A percentile compares a stretch with the other conserved stretches of the same genome.
These are phyloP conservation scores for Phragmites australis DNA, from an alignment of 176 grass and related monocot species.

Conservation along the genomic window DNA sequence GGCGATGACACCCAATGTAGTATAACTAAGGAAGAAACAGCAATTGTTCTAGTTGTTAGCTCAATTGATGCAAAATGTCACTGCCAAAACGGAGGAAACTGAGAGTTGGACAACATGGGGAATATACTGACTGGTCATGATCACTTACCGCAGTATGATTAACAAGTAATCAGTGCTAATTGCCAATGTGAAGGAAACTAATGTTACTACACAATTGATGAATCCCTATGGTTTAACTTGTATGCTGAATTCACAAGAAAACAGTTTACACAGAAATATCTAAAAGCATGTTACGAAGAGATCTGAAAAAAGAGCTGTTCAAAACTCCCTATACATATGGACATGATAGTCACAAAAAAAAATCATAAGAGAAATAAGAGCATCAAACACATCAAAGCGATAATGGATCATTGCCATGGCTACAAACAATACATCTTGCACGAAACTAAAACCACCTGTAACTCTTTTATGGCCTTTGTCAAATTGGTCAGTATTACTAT, in stretches of 20 bases:
- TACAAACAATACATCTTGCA: neutral
- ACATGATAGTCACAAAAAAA: neutral
- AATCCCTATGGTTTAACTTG: neutral
- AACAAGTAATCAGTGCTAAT: neutral
- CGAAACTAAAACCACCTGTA: neutral
- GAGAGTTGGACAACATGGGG: neutral
- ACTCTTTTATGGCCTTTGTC: neutral
- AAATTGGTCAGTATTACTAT: neutral
- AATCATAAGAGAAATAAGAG: neutral
- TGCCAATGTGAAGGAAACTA: slow-evolving; percentile 3
- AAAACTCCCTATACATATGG: neutral
- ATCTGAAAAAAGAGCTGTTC: neutral
- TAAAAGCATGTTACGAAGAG: neutral
- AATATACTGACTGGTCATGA: neutral
- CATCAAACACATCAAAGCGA: slow-evolving; percentile 2
- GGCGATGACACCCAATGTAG: neutral
- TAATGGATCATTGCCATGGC: neutral
- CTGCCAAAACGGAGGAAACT: neutral
- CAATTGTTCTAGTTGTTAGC: neutral
- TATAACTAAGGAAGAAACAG: neutral
- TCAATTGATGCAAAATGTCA: neutral
- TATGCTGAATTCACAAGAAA: neutral
- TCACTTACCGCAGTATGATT: neutral
- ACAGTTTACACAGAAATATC: too few species aligned
- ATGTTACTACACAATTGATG: neutral